phyloP scores from a whole-genome alignment of 2,329 filamentous ascomycete species.

The Sphaerulina populicola region DNA sequence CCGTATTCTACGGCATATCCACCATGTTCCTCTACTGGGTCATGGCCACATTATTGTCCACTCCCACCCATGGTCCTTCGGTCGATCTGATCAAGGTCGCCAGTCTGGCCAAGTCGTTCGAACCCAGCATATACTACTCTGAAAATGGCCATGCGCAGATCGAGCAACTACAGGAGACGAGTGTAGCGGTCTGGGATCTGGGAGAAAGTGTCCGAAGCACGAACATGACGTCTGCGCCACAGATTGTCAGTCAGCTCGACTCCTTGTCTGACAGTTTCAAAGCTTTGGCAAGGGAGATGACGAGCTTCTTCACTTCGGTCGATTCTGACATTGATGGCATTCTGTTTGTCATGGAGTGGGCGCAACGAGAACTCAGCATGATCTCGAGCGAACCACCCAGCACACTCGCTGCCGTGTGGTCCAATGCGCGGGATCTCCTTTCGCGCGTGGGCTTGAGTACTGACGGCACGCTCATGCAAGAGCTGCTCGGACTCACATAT shows the following conservation, averaged over 20 bases:
- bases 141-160: slow-evolving; percentile 82
- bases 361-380: slow-evolving; percentile 69
- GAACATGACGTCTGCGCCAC: slow-evolving; percentile 81
- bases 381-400: slow-evolving; percentile 55
- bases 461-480: slow-evolving; percentile 18
- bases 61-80: slow-evolving; percentile 57
- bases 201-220: slow-evolving; percentile 81
- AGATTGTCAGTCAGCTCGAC: slow-evolving; percentile 79
- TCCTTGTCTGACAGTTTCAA: slow-evolving; percentile 79
- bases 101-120: slow-evolving; percentile 79
- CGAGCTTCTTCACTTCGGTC: slow-evolving; percentile 85
- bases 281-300: slow-evolving; percentile 74
- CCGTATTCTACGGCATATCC: slow-evolving; percentile 54
- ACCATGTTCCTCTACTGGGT: slow-evolving; percentile 57
- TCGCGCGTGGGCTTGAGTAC: slow-evolving; percentile 47
- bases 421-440: slow-evolving; percentile 74
- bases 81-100: slow-evolving; percentile 88
- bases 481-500: slow-evolving; percentile 69
- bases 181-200: slow-evolving; percentile 88
- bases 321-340: slow-evolving; percentile 90
- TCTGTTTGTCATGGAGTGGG: slow-evolving; percentile 93
- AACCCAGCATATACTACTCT: slow-evolving; percentile 89
- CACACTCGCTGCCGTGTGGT: slow-evolving; percentile 64
- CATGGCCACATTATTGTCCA: slow-evolving; percentile 59
- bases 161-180: slow-evolving; percentile 79